Evolutionary conservation across 192 early-diverging fungal genomes (phyloP), one percentile per base, ranked within the genome.

Genomic region (Rhizoclosmatium sp.): DNA sequence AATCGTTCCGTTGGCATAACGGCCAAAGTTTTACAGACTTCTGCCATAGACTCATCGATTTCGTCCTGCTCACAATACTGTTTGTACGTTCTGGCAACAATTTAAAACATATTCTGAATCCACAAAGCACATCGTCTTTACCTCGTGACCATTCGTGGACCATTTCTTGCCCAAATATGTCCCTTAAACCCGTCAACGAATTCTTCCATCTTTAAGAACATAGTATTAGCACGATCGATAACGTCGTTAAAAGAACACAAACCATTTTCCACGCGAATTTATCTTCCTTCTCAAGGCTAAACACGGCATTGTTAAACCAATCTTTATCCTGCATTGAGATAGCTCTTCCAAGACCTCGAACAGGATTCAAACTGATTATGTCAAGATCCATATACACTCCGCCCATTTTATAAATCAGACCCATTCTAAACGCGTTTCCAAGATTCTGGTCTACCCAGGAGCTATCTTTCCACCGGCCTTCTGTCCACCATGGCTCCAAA

Each of bases 351-450:
- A 81, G 40, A 9, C 40, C 64, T 31, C 47, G 49, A 14, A 83
- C 19, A 41, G 79, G 69, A 54, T 83, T 83, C 44, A 81, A n/a
- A 41, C 75, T 78, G 73, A 83, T 83, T 48, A 83, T 83, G 61
- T 83, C 82, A 54, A 83, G 39, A 69, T 83, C 82, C 45, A 83
- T 21, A 71, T 83, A 83, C 1, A 78, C 65, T 16, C 82, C 82
- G 1, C 82, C 67, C 16, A 46, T 23, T 47, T 82, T 67, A 14
- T 62, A 85, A 14, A 84, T 16, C 7, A 79, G 16, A 5, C 81
- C 83, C 19, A 84, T 47, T 9, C 83, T 69, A 31, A 79, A 65
- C 7, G 83, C 83, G 69, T 84, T 84, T 14, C 83, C 83, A 21
- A 84, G 69, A 60, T 83, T 80, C 56, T 83, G 82, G 19, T 65